Evolutionary conservation across 371 early-diverging fungal genomes (phyloP), one percentile per base, ranked within the genome.

Genomic region (Apophysomyces trapeziformis): DNA sequence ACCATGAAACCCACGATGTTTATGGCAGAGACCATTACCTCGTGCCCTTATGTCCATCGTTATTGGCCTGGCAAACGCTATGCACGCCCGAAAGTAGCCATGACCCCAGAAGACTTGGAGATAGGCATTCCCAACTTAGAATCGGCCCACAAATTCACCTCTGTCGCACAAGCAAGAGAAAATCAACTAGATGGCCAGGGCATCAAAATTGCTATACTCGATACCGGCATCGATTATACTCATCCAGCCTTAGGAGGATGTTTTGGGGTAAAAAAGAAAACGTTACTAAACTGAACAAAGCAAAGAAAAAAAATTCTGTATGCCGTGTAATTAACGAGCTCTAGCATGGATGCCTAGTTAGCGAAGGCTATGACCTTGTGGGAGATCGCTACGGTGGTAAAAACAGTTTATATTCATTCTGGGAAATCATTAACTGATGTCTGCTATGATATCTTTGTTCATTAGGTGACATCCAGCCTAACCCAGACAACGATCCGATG

Each of bases 181-280:
- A 16, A 35, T n/a, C 47, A 59, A 3, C 18, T 60, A 45, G 54
- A 50, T 9, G 54, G 54, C 1, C 54, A 50, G 21, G 21, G 54
- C 54, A 50, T 50, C 21, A 50, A 50, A 21, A 50, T 50, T 21
- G 54, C 21, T 5, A 21, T 50, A 21, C 54, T 50, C 7, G 54
- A 50, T 21, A 77, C 76, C 16, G 81, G 90, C 11, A 64, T 79
- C 32, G 79, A 83, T 39, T 83, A 77, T 63, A 78, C 64, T 60
- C 91, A 89, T 60, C 86, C 89, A 2, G 86, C 87, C 0, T 68
- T 90, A 11, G 88, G 87, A 18, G 85, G 86, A 6, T 76, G 87
- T 57, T 86, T 85, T 63, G 89, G 89, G 5, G 58, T 58, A 62
- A 37, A 62, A 58, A 3, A 18, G 21, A n/a, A 36, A 21, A 11